Base-by-base conservation (phyloP, 2,329 filamentous ascomycete species). In the Penicillium sp. region DNA sequence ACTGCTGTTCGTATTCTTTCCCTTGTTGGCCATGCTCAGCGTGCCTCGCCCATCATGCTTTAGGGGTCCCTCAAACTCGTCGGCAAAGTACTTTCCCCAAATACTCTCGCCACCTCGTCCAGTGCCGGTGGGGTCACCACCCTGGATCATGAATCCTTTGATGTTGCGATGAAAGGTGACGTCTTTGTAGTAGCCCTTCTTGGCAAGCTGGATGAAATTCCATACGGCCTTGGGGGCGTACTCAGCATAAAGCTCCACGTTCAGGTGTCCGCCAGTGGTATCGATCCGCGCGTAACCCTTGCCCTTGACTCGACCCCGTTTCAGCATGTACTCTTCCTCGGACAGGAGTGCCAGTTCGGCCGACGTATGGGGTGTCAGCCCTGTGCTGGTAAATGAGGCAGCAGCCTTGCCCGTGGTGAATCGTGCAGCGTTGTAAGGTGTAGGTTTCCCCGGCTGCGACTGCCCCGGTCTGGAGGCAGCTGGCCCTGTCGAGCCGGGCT, bases 241-340 rank as follows among this genome's bases (percentile, higher is more conserved):
- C 66, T 98, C 93, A 2, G 93, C 88, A 55, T 92, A 87, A 4
- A 98, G 78, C 66, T 97, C 92, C 53, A 98, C 75, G 55, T 89
- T 96, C 18, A 98, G 67, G 55, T 91, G 84, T 31, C 93, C 93
- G 2, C 88, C 75, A 54, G 84, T 93, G 0, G 93, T 98, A 58
- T 87, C 84, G 40, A 98, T 81, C n/a, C 89, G 84, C 6, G 88
- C 91, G 67, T 95, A 97, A 24, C 92, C 93, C 62, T 92, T 95
- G 59, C 81, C 82, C 72, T 95, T 95, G 52, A 98, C 84, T 35
- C 89, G 83, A 62, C 86, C 88, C 6, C 91, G 90, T 69, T 89
- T 89, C 46, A 98, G 80, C 88, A 98, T 95, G 72, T 92, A 98
- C 66, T 97, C 91, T 72, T 98, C 93, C 55, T 96, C 90, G 1